Conservation (phyloP, 176 grass and related monocot genomes). For the Musa troglodytarum region DNA sequence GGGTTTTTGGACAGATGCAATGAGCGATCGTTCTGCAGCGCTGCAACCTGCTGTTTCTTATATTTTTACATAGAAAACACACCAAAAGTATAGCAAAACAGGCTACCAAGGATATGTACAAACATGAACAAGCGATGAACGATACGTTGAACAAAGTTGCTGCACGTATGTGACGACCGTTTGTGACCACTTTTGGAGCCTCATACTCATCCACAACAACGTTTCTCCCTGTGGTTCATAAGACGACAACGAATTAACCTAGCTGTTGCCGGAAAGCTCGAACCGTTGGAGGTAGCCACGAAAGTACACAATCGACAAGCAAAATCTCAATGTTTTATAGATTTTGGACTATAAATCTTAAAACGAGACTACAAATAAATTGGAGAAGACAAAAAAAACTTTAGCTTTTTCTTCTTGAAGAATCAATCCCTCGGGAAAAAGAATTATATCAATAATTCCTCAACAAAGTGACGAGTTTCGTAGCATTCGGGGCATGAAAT, state of each 20-base stretch:
- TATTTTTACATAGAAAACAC: too few species aligned
- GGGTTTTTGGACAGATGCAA: too few species aligned
- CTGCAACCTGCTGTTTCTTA: too few species aligned
- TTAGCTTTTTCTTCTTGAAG: background rate
- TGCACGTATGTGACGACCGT: too few species aligned
- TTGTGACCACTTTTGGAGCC: background rate
- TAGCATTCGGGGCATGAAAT: background rate
- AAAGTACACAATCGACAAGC: background rate
- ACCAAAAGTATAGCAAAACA: too few species aligned
- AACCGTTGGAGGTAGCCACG: background rate
- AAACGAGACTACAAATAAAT: too few species aligned
- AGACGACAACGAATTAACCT: background rate
- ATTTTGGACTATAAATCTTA: background rate
- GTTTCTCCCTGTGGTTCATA: background rate
- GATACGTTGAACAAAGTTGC: too few species aligned
- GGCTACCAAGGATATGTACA: too few species aligned
- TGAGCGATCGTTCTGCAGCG: too few species aligned
- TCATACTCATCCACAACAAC: conserved; percentile 17
- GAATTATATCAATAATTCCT: background rate
- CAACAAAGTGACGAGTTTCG: background rate
- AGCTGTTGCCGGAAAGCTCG: background rate
- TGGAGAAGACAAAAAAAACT: too few species aligned
- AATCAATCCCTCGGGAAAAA: too few species aligned
- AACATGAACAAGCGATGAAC: too few species aligned
- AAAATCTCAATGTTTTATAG: background rate